A percentile compares a stretch with the other conserved stretches of the same genome.
These are phyloP conservation scores for Filobasidium wieringae DNA, from an alignment of 768 basidiomycete species.

Conservation along the genomic window DNA sequence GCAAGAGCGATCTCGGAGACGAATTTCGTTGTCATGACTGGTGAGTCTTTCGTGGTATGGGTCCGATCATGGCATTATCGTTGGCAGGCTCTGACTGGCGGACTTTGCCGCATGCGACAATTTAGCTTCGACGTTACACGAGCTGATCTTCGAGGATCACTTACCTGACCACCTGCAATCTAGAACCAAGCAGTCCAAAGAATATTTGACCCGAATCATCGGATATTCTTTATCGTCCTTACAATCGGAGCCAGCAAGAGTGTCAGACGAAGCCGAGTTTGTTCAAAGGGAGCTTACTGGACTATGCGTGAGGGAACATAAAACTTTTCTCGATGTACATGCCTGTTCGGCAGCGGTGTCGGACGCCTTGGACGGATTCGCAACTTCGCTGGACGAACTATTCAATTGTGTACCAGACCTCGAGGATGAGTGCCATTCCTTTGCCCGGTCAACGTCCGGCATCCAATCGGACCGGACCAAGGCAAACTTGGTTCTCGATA, in stretches of 20 bases:
- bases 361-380: constrained; percentile 60
- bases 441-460: constrained; percentile 56
- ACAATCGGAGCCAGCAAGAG: constrained; percentile 58
- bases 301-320: constrained; percentile 79
- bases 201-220: constrained; percentile 57
- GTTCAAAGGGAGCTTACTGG: constrained; percentile 80
- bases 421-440: constrained; percentile 58
- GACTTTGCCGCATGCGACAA: background rate
- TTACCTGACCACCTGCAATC: background rate
- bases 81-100: background rate
- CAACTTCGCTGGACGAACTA: constrained; percentile 58
- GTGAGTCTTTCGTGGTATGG: background rate
- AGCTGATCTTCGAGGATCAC: no score
- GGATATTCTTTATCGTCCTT: constrained; percentile 57
- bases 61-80: background rate
- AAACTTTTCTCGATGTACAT: constrained; percentile 82
- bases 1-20: background rate
- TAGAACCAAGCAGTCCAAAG: constrained; percentile 1
- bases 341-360: constrained; percentile 62
- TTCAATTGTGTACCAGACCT: constrained; percentile 58
- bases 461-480: constrained; percentile 64
- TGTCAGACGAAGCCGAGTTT: constrained; percentile 73
- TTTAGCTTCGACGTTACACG: background rate
- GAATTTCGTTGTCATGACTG: background rate
- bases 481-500: constrained; percentile 76